Conservation (phyloP, 192 early-diverging fungal species). For the Rhizophagus clarus region DNA sequence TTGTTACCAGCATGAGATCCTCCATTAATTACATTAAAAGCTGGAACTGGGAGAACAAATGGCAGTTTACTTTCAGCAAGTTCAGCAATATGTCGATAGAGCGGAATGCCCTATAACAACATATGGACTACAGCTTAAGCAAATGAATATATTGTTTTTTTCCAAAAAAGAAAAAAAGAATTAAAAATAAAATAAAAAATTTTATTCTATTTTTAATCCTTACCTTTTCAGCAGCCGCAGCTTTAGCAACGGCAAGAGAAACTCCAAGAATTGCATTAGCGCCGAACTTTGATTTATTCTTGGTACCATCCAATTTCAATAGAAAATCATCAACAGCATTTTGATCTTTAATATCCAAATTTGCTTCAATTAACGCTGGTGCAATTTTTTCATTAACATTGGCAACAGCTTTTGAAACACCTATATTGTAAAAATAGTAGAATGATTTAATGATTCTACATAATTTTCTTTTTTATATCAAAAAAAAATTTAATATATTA, state of each 20-base stretch:
- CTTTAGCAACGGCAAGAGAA: slow-evolving; percentile 93
- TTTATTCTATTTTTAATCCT: neutral
- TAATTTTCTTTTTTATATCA: neutral
- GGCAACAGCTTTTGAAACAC: slow-evolving; percentile 85
- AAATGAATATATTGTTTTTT: neutral
- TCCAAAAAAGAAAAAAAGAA: no score
- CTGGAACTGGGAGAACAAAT: slow-evolving; percentile 93
- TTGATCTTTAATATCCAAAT: slow-evolving; percentile 87
- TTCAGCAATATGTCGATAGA: slow-evolving; percentile 94
- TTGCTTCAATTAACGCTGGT: slow-evolving; percentile 78
- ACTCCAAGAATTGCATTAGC: slow-evolving; percentile 99
- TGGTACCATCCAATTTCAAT: slow-evolving; percentile 89
- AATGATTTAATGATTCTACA: neutral
- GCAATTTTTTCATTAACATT: slow-evolving; percentile 92
- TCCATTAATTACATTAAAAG: slow-evolving; percentile 99
- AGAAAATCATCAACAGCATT: slow-evolving; percentile 88
- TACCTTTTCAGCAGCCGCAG: slow-evolving; percentile 87
- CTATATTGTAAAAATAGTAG: slow-evolving; percentile 40
- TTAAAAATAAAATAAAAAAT: neutral
- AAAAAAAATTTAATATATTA: slow-evolving; percentile 43
- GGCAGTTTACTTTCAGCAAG: slow-evolving; percentile 80
- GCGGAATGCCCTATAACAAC: slow-evolving; percentile 68
- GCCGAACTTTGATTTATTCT: slow-evolving; percentile 95
- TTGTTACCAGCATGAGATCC: slow-evolving; percentile 99
- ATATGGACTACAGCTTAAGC: neutral